Percentiles rank a stretch among this genome's conserved stretches.
phyloP scores from a whole-genome alignment of 345 rosid species.

The Eucalyptus regnans region DNA sequence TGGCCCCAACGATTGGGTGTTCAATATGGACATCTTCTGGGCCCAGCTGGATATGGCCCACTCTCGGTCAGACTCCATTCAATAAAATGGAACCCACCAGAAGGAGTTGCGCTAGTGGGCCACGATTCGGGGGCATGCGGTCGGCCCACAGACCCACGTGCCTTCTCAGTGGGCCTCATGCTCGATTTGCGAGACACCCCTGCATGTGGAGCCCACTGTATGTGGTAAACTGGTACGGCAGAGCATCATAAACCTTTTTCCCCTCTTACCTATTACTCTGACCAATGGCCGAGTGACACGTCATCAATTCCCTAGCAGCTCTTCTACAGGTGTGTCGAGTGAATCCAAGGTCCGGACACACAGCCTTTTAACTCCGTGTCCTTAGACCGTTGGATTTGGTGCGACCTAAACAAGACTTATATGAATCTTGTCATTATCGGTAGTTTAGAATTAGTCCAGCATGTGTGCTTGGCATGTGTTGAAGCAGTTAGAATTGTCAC shows the following conservation, averaged over 20 bases:
- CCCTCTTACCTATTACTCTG: background rate
- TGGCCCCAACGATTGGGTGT: background rate
- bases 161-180: background rate
- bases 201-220: background rate
- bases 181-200: background rate
- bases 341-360: background rate
- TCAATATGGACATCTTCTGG: background rate
- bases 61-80: background rate
- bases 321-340: background rate
- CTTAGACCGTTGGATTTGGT: background rate
- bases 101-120: background rate
- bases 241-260: background rate
- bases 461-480: background rate
- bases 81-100: background rate
- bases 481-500: background rate
- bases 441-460: background rate
- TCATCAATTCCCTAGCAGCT: background rate
- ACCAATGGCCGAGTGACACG: background rate
- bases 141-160: background rate
- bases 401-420: background rate
- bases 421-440: accelerated
- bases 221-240: background rate
- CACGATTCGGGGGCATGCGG: background rate
- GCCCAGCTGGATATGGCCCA: background rate
- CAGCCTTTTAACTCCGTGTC: background rate